These are phyloP conservation scores for Nakataea oryzae DNA, from an alignment of 2,329 filamentous ascomycete genomes.

Conservation along the genomic window DNA sequence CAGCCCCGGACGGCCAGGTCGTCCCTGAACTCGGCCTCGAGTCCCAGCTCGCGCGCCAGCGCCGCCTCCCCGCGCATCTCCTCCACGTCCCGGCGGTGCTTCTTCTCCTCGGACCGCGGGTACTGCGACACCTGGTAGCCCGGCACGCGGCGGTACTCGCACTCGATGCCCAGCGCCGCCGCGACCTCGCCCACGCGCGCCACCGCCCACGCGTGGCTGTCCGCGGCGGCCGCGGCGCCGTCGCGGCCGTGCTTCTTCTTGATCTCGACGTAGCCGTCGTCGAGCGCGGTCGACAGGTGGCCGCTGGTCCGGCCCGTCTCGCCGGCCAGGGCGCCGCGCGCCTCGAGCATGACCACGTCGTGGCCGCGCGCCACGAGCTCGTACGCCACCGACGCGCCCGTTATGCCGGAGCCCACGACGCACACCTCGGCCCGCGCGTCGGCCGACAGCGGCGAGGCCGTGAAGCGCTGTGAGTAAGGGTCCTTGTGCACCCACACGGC, in stretches of 20 bases:
- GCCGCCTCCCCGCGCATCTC: constrained; percentile 33
- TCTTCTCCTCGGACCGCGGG: constrained; percentile 22
- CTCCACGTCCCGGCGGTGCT: constrained; percentile 33
- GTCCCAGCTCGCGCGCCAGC: constrained; percentile 28
- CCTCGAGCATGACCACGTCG: constrained; percentile 40
- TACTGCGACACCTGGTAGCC: constrained; percentile 41
- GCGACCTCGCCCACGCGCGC: constrained; percentile 38
- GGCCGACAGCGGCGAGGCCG: constrained; percentile 27
- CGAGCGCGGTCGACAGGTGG: constrained; percentile 41
- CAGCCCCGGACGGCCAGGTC: constrained; percentile 38
- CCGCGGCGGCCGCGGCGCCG: constrained; percentile 35
- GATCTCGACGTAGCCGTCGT: constrained; percentile 40
- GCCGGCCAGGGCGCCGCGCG: constrained; percentile 40
- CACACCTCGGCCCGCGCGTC: constrained; percentile 36
- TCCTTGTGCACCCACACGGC: constrained; percentile 42
- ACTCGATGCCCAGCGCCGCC: constrained; percentile 38
- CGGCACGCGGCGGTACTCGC: constrained; percentile 40
- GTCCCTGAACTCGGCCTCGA: constrained; percentile 29
- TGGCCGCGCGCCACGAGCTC: constrained; percentile 39
- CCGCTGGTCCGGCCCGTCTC: constrained; percentile 43
- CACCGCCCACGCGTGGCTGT: constrained; percentile 44
- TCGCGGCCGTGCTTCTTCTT: constrained; percentile 38
- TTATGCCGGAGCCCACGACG: constrained; percentile 41
- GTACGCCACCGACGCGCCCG: constrained; percentile 39
- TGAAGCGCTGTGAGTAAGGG: constrained; percentile 30